These are phyloP conservation scores for Epithele typhae DNA, from an alignment of 768 basidiomycete genomes.

Conservation along the genomic window DNA sequence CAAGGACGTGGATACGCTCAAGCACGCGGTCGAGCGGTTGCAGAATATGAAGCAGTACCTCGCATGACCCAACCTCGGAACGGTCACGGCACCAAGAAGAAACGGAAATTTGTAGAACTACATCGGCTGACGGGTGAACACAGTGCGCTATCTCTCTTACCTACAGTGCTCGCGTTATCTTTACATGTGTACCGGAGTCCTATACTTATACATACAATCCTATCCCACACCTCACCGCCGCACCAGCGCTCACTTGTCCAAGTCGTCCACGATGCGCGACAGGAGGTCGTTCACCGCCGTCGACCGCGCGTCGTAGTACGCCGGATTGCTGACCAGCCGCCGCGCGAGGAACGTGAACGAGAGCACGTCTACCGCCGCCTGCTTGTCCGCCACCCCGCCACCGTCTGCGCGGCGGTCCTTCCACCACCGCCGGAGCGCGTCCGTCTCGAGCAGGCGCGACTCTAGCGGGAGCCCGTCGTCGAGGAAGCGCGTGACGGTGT, in stretches of 20 bases:
- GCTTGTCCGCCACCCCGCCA: constrained; percentile 44
- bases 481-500: constrained; percentile 79
- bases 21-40: constrained; percentile 77
- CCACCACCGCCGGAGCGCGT: constrained; percentile 47
- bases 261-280: constrained; percentile 64
- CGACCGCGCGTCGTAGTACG: constrained; percentile 66
- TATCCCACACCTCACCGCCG: no score
- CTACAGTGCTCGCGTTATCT: no score
- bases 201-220: no score
- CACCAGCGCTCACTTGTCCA: no score
- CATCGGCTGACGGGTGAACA: no score
- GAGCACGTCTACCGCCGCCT: constrained; percentile 71
- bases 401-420: constrained; percentile 33
- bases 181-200: no score
- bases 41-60: constrained; percentile 68
- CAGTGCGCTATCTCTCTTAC: no score
- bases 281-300: constrained; percentile 49
- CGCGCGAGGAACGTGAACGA: constrained; percentile 78
- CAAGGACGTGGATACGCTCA: constrained; percentile 87
- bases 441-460: constrained; percentile 60
- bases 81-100: no score
- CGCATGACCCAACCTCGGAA: constrained; percentile 3
- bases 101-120: no score
- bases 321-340: constrained; percentile 73
- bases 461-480: constrained; percentile 89